Percentiles rank a stretch among this genome's conserved stretches.
Evolutionary conservation across 805 yeast species (phyloP).

Genomic region (Metschnikowia similis): DNA sequence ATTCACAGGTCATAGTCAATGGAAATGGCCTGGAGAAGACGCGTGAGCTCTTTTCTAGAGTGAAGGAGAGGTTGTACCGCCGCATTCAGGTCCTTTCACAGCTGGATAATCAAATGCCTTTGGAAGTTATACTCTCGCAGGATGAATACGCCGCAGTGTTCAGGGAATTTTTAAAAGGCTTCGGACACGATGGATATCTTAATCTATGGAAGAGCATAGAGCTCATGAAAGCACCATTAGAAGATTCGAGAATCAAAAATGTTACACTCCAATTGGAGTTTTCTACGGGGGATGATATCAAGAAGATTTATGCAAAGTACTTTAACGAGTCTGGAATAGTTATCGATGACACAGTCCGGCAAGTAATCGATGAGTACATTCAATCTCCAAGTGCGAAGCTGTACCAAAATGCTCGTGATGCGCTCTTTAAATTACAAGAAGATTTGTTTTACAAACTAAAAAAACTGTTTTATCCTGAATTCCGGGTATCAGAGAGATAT

Average conservation of each 20-base stretch:
- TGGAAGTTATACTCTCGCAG: slow-evolving; percentile 11
- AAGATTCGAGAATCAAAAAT: slow-evolving; percentile 34
- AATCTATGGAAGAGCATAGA: slow-evolving; percentile 69
- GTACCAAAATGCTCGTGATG: slow-evolving; percentile 53
- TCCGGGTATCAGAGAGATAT: slow-evolving; percentile 47
- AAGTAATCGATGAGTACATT: slow-evolving; percentile 8
- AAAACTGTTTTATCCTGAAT: slow-evolving; percentile 50
- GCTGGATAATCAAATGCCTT: background rate
- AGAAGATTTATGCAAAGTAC: slow-evolving; percentile 43
- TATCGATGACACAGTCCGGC: background rate
- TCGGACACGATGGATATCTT: slow-evolving; percentile 22
- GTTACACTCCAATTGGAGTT: slow-evolving; percentile 39
- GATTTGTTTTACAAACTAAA: slow-evolving; percentile 49
- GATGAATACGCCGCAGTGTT: slow-evolving; percentile 9
- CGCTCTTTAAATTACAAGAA: slow-evolving; percentile 57
- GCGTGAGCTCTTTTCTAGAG: background rate
- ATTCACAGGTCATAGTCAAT: background rate
- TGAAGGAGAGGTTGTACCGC: background rate
- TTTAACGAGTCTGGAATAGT: slow-evolving; percentile 23
- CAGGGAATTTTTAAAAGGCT: slow-evolving; percentile 12
- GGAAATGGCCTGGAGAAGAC: background rate
- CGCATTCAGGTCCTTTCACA: background rate
- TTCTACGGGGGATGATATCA: slow-evolving; percentile 50
- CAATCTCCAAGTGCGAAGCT: slow-evolving; percentile 14
- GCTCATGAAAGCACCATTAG: slow-evolving; percentile 67